Conservation (phyloP, 306 rosid genomes). For the Alnus glutinosa region DNA sequence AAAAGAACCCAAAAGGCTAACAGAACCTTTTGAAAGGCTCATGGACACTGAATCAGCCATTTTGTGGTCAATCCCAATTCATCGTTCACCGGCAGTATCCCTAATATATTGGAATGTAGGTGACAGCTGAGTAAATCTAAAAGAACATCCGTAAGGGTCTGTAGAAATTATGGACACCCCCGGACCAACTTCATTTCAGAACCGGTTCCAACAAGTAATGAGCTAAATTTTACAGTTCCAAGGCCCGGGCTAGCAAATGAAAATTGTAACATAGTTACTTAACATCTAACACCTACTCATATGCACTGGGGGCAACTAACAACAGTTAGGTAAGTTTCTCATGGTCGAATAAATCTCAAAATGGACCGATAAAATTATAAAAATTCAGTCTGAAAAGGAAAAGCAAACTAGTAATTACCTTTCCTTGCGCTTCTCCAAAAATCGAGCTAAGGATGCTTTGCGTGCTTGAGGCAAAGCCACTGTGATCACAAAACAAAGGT, state of each 20-base stretch:
- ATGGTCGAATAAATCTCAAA: neutral
- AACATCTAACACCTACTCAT: neutral
- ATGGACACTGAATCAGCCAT: neutral
- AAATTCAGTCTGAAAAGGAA: neutral
- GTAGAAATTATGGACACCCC: neutral
- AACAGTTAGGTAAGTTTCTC: neutral
- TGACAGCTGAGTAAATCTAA: neutral
- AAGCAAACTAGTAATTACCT: slow-evolving; percentile 50
- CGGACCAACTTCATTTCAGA: neutral
- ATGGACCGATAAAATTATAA: neutral
- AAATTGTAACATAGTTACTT: neutral
- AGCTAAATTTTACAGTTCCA: neutral
- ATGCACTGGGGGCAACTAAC: neutral
- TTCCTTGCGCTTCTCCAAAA: slow-evolving; percentile 93
- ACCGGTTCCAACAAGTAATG: neutral
- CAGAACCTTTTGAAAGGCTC: neutral
- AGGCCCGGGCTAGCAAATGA: neutral
- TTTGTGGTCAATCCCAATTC: neutral
- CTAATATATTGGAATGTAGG: too few species aligned
- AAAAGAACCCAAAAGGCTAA: neutral
- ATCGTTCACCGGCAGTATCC: neutral
- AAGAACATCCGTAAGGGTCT: neutral
- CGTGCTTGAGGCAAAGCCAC: slow-evolving; percentile 90
- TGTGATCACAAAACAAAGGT: slow-evolving; percentile 26
- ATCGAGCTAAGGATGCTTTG: slow-evolving; percentile 91